Evolutionary conservation across 2,329 filamentous ascomycete species (phyloP), one percentile per base, ranked within the genome.

Genomic region (Eurotiales sp.): DNA sequence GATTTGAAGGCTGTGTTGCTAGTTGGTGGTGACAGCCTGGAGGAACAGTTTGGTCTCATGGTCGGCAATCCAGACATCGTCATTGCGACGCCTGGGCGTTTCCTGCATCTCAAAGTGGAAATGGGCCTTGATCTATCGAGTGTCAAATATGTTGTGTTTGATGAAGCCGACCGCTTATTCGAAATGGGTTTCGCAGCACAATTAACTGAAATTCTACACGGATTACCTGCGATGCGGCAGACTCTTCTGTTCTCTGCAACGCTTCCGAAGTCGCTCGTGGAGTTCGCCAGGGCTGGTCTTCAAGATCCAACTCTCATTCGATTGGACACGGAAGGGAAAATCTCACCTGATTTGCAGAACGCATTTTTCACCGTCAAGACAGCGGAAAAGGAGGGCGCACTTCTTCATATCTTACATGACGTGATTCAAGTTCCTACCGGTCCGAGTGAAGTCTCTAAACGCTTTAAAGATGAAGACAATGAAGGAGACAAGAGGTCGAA

Each of bases 141-240:
- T 3, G 86, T 99, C 55, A 82, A 84, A 60, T 99, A 99, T 64
- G 89, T 96, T 21, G 93, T 99, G 8, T 99, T 99, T 58, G 93
- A 99, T 66, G 93, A 99, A 70, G 93, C 93, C 1, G 93, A 99
- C 77, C 83, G 93, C 49, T 77, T 99, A 17, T 99, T 99, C 70
- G 93, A 99, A 67, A 96, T 99, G 92, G 95, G 93, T 61, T 99
- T 99, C 66, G 90, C 91, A 4, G 85, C 88, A 3, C 93, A 99
- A 65, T 76, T 99, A 59, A 87, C 88, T 1, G 93, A 99, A 67
- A 97, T 97, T 76, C 75, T 99, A 46, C 85, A 96, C 64, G 88
- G 90, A 0, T 75, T 99, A 14, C 93, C 95, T 1, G 76, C 82
- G 0, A 87, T 85, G 21, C 81, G 95, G 53, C 93, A 99, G 66